Evolutionary conservation across 257 asterid species (phyloP).

Genomic region (Ballota nigra): DNA sequence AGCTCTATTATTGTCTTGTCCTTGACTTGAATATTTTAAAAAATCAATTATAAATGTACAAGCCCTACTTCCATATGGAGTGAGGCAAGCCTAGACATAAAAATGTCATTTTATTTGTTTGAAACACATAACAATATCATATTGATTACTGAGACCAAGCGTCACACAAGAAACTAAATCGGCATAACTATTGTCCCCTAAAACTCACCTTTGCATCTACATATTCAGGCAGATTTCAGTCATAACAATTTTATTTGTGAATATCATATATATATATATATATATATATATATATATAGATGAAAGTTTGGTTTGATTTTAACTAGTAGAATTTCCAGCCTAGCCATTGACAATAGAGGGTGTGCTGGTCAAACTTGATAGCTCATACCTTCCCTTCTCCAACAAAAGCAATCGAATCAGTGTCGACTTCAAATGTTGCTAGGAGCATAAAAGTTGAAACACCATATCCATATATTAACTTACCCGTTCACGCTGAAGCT

Average conservation of each 20-base stretch:
- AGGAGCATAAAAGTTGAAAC: not conserved
- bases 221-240: not conserved
- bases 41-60: not conserved
- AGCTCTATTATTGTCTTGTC: not conserved
- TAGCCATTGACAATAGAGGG: not conserved
- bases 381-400: not conserved
- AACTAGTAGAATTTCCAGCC: not conserved
- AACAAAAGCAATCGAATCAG: not conserved
- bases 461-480: not conserved
- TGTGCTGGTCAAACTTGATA: not conserved
- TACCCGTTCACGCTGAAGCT: slow-evolving; percentile 65
- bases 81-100: not conserved
- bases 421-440: not conserved
- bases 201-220: not conserved
- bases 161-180: not conserved
- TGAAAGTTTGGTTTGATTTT: not conserved
- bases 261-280: not conserved
- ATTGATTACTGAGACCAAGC: not conserved
- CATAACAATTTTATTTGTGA: not conserved
- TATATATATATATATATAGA: no score
- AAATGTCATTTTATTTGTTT: no score
- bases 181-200: not conserved
- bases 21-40: not conserved
- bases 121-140: not conserved
- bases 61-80: not conserved